phyloP scores from a whole-genome alignment of 1,284 basidiomycete species.

The Rhizoctonia solani region DNA sequence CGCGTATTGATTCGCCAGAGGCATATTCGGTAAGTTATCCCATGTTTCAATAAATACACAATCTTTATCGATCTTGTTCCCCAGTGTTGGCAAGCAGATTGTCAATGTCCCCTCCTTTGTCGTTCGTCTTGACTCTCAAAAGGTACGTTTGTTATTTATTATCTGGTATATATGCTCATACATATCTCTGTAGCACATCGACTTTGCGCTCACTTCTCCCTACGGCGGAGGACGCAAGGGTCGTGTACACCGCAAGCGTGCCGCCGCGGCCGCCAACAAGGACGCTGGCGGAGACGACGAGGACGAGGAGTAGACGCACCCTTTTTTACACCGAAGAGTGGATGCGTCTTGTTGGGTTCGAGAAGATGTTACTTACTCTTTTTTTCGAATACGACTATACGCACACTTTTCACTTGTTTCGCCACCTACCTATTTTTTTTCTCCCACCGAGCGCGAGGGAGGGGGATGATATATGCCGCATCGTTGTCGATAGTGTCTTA shows the following conservation, averaged over 20 bases:
- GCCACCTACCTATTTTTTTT: too few species aligned
- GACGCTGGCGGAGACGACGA: slow-evolving; percentile 90
- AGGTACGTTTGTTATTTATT: slow-evolving; percentile 47
- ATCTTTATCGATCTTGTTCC: background rate
- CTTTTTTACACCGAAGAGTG: too few species aligned
- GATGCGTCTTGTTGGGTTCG: too few species aligned
- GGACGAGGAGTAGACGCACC: slow-evolving; percentile 63
- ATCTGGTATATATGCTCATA: slow-evolving; percentile 19
- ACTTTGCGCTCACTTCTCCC: slow-evolving; percentile 96
- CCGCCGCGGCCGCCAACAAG: slow-evolving; percentile 88
- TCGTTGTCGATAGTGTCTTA: too few species aligned
- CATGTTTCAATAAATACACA: background rate
- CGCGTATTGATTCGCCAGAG: slow-evolving; percentile 97
- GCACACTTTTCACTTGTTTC: too few species aligned
- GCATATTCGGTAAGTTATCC: slow-evolving; percentile 79
- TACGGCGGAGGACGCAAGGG: slow-evolving; percentile 97
- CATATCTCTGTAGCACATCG: slow-evolving; percentile 75
- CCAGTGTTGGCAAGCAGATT: slow-evolving; percentile 96
- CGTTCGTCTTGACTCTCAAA: slow-evolving; percentile 96
- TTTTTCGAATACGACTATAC: too few species aligned
- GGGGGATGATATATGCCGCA: too few species aligned
- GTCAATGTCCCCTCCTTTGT: slow-evolving; percentile 99
- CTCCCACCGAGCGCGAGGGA: too few species aligned
- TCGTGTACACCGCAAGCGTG: slow-evolving; percentile 99
- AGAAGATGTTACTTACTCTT: too few species aligned